Base-by-base conservation (phyloP, 768 basidiomycete genomes). In the Russula vinacea region DNA sequence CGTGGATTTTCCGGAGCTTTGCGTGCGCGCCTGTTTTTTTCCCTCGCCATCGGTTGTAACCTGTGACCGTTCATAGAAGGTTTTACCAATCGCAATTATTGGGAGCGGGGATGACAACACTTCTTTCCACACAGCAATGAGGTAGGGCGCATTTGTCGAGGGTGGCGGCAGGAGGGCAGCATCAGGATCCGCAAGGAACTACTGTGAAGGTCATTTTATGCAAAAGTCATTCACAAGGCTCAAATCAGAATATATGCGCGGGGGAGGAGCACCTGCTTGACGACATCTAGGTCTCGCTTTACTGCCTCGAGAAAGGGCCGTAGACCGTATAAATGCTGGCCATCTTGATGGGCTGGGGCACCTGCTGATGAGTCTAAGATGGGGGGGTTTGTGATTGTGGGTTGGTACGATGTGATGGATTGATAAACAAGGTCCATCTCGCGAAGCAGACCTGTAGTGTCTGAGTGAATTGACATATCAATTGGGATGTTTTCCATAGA, bases 51-150 rank as follows among this genome's bases (percentile, higher is more conserved):
- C 16, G 32, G 22, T n/a, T 3, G 33, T 19, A 14, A n/a, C 17
- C 22, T 50, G 58, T 35, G 45, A 49, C 22, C 26, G 57, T 32
- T 76, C 72, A 17, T 62, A 59, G 60, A 86, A 88, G 0, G 77
- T 81, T 67, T 81, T 85, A 71, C 84, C 85, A 22, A 94, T 77
- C 0, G 82, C 79, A 1, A 81, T 72, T 11, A 90, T 75, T 0
- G 86, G 87, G 16, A 75, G 76, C 1, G 79, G 80, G 2, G 89
- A 86, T 65, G 80, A 78, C 11, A 86, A 65, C 1, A 92, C 78
- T 71, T 94, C 90, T 59, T 88, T 81, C 90, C 91, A 94, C 0
- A 94, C 89, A 0, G 90, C 86, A 14, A 88, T 77, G 33, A 92
- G 78, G 70, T 92, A 90, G 11, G 88, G 88, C 0, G 90, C 87